Evolutionary conservation across 2,329 filamentous ascomycete genomes (phyloP), one percentile per base, ranked within the genome.

Genomic region (Penicillium sp.): DNA sequence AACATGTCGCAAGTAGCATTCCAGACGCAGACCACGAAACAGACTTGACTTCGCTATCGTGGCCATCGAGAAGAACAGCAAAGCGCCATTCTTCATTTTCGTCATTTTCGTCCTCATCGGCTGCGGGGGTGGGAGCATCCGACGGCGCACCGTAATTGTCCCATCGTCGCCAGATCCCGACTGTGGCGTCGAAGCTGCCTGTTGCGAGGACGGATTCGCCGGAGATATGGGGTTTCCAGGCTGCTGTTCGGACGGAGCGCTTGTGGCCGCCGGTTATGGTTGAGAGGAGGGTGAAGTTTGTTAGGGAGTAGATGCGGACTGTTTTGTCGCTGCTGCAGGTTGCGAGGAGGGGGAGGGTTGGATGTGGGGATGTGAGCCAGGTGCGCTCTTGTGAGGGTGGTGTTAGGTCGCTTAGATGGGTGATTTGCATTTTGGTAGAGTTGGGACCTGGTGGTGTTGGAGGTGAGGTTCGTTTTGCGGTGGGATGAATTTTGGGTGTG

Each of bases 21-120:
- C 79, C 97, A 88, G 79, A 74, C 3, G 76, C 65, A 0, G 74
- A 75, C 74, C 77, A 79, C 18, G 88, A 83, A 11, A 96, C 85
- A 29, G 83, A 86, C 74, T 99, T 99, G 74, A 99, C 89, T 75
- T 99, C 94, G 22, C 89, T 91, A 68, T 97, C 94, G 71, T 97
- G 94, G 0, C 94, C 94, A 67, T 97, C 94, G 1, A 99, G 82
- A 1, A 97, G 88, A 7, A 97, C 87, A 0, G 89, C 89, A 67
- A 97, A 95, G 48, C 92, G 88, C 90, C 94, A 99, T 57, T 96
- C 92, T 48, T 92, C 84, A 3, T 85, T 86, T 4, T 84, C 82
- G 11, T 81, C 79, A 2, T 79, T 78, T 55, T 69, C 47, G 80
- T 77, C 72, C 56, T 83, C 78, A 11, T 34, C 31, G 4, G 63